Evolutionary conservation across 2,329 filamentous ascomycete genomes (phyloP).

Genomic region (Hyphodiscus sp.): DNA sequence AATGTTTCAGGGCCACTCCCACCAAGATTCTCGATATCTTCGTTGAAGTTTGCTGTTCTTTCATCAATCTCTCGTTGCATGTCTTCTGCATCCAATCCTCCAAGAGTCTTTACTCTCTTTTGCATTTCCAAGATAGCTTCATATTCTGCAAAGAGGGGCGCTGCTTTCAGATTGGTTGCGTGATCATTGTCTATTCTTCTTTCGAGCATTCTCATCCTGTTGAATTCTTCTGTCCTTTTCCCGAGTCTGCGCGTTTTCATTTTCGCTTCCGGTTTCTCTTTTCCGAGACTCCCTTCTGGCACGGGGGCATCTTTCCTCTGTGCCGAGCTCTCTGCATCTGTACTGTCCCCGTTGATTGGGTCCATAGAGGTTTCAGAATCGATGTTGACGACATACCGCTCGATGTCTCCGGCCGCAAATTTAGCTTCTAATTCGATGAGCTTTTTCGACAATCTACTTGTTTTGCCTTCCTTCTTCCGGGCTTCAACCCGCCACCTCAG

Average conservation of each 20-base stretch:
- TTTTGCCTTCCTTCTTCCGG: background rate
- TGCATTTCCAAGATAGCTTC: constrained; percentile 10
- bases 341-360: background rate
- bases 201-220: background rate
- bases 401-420: background rate
- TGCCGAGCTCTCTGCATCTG: background rate
- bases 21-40: constrained; percentile 29
- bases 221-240: background rate
- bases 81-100: constrained; percentile 4
- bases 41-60: constrained; percentile 20
- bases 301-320: background rate
- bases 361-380: background rate
- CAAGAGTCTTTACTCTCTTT: constrained; percentile 1
- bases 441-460: background rate
- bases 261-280: no score
- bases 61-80: constrained; percentile 19
- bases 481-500: background rate
- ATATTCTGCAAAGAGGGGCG: constrained; percentile 3
- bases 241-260: no score
- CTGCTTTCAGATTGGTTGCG: background rate
- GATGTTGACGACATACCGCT: background rate
- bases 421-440: background rate
- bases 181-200: background rate
- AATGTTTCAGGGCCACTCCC: background rate
- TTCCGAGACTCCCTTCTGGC: no score